phyloP scores from a whole-genome alignment of 2,329 filamentous ascomycete species.

The Penicillium griseofulvum region DNA sequence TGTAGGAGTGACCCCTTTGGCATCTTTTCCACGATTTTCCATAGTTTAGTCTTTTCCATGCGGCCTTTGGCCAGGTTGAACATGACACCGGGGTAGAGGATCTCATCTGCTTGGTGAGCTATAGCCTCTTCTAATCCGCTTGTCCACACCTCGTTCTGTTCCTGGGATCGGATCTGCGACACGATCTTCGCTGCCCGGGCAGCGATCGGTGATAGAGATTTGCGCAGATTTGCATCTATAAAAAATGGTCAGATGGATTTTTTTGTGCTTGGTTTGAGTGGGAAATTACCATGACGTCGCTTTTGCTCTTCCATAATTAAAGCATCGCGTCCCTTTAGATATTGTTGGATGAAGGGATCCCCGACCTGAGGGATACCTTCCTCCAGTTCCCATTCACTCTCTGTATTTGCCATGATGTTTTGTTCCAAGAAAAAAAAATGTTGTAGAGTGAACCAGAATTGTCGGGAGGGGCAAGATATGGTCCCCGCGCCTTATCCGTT shows the following conservation, averaged over 20 bases:
- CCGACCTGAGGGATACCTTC: conserved; percentile 49
- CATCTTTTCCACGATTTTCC: conserved; percentile 80
- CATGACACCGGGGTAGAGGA: conserved; percentile 87
- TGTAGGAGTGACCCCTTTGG: conserved; percentile 73
- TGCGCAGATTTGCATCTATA: conserved; percentile 33
- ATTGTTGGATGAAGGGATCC: conserved; percentile 80
- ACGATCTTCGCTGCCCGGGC: conserved; percentile 76
- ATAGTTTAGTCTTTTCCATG: conserved; percentile 81
- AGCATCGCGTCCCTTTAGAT: conserved; percentile 70
- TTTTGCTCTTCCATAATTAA: conserved; percentile 79
- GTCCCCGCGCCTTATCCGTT: conserved; percentile 3
- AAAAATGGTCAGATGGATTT: conserved; percentile 1
- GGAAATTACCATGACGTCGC: conserved; percentile 67
- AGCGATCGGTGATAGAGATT: conserved; percentile 72
- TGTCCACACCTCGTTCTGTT: conserved; percentile 75
- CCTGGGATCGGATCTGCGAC: conserved; percentile 71
- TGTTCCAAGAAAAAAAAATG: neutral
- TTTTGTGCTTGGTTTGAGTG: conserved; percentile 12
- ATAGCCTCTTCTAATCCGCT: conserved; percentile 67
- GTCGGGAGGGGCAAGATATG: neutral
- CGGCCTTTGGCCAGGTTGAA: conserved; percentile 80
- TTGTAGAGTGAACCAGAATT: neutral
- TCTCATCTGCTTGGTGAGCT: conserved; percentile 59
- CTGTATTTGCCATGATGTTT: conserved; percentile 14
- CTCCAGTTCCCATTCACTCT: conserved; percentile 37